Base-by-base conservation (phyloP, 1,284 basidiomycete species). In the Rhodotorula sp. region DNA sequence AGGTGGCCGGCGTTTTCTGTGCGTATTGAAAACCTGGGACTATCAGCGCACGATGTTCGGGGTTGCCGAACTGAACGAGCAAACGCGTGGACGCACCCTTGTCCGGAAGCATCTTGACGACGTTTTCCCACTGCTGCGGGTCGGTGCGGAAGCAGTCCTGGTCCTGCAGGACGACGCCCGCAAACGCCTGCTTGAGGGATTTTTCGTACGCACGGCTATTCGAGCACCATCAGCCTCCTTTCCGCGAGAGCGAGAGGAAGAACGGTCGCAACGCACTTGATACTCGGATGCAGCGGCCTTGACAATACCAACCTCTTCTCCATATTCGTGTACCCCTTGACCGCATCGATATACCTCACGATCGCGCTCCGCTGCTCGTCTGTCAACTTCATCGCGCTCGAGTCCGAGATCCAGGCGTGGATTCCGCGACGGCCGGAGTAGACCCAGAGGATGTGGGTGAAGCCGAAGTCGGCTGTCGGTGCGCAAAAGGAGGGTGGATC, bases 371-470 rank as follows among this genome's bases (percentile, higher is more conserved):
- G 84, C 80, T 95, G 89, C 72, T 96, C 92, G 78, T 99, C 96
- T 7, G 90, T 94, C 62, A 99, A 83, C 69, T 86, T 87, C 82
- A 96, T 85, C 0, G 96, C 96, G 65, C 89, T 87, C 60, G 85
- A 83, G 80, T 99, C 95, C 10, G 92, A 94, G 70, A 99, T 88
- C 95, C 95, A 99, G 79, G 94, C 86, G 83, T 99, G 95, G 76
- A 99, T 99, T 75, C 96, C 95, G 82, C 95, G 90, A 55, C 95
- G 89, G 72, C 95, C 95, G 22, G 96, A 99, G 81, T 98, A 99
- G 31, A 99, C 94, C 96, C 96, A 99, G 22, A 99, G 83, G 37
- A 99, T 84, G 77, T 86, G 85, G 65, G 81, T 78, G 79, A 83
- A 86, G 2, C 93, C 94, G 62, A 76, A 80, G 62, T 80, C 78